These are phyloP conservation scores for Cicer cuneatum DNA, from an alignment of 306 rosid genomes.

Conservation along the genomic window DNA sequence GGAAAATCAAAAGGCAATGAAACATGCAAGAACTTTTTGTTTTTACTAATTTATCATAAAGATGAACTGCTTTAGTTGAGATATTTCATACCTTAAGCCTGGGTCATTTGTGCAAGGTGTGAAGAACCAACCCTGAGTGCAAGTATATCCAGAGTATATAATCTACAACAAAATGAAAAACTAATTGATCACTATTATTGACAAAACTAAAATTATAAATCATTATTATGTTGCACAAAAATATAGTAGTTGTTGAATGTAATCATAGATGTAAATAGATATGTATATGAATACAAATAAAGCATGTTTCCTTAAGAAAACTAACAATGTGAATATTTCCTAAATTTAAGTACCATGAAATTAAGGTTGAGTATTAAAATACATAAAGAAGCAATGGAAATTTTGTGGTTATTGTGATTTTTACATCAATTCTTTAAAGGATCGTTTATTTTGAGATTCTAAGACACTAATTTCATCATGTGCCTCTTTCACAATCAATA, in stretches of 20 bases:
- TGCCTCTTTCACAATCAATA: not conserved
- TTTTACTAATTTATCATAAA: conserved; percentile 3
- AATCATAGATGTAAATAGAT: not conserved
- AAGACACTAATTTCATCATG: not conserved
- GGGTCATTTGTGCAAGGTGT: conserved; percentile 88
- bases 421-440: not conserved
- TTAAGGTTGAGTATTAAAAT: not conserved
- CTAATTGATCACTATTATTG: not conserved
- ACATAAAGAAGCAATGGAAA: not conserved
- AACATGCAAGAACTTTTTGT: not conserved
- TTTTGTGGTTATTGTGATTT: not conserved
- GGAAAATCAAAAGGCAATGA: not conserved
- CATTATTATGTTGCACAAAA: not conserved
- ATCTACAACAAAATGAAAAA: conserved; percentile 52
- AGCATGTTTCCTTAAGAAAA: not conserved
- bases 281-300: not conserved
- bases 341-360: conserved; percentile 5
- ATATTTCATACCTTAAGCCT: conserved; percentile 70
- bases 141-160: conserved; percentile 81
- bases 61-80: conserved; percentile 24
- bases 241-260: not conserved
- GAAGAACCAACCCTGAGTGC: conserved; percentile 98
- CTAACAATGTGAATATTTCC: not conserved
- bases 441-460: not conserved
- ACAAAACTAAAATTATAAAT: conserved; percentile 9